phyloP scores from a whole-genome alignment of 2,329 filamentous ascomycete genomes.

The Penicillium verrucosum region DNA sequence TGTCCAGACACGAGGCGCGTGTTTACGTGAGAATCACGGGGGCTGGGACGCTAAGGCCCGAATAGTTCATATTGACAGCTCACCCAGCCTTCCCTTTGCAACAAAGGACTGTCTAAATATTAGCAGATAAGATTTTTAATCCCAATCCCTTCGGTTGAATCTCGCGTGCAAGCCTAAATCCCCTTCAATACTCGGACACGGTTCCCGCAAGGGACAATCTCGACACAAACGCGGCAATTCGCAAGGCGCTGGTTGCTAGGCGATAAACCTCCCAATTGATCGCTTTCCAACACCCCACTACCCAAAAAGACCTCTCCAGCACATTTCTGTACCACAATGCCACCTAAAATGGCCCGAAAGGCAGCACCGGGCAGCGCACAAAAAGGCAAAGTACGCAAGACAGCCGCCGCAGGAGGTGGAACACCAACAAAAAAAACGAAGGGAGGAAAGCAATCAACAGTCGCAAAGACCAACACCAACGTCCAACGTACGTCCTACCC shows the following conservation, averaged over 20 bases:
- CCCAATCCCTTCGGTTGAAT: background rate
- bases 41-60: constrained; percentile 10
- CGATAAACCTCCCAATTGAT: constrained; percentile 7
- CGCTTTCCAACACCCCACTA: constrained; percentile 3
- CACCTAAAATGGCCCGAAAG: constrained; percentile 28
- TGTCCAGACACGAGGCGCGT: constrained; percentile 6
- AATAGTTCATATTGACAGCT: constrained; percentile 10
- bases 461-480: constrained; percentile 29
- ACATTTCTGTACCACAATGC: constrained; percentile 20
- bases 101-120: background rate
- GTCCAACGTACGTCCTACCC: constrained; percentile 37
- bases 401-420: constrained; percentile 10
- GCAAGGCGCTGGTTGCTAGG: constrained; percentile 2
- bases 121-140: background rate
- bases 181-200: background rate
- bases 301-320: background rate
- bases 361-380: constrained; percentile 11
- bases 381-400: constrained; percentile 4
- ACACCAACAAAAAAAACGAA: constrained; percentile 23
- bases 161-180: background rate
- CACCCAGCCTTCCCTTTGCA: background rate
- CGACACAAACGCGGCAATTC: background rate
- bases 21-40: constrained; percentile 7
- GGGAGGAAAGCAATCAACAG: constrained; percentile 20
- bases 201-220: constrained; percentile 3